phyloP scores from a whole-genome alignment of 805 yeast genomes.

The Lipomyces chichibuensis region DNA sequence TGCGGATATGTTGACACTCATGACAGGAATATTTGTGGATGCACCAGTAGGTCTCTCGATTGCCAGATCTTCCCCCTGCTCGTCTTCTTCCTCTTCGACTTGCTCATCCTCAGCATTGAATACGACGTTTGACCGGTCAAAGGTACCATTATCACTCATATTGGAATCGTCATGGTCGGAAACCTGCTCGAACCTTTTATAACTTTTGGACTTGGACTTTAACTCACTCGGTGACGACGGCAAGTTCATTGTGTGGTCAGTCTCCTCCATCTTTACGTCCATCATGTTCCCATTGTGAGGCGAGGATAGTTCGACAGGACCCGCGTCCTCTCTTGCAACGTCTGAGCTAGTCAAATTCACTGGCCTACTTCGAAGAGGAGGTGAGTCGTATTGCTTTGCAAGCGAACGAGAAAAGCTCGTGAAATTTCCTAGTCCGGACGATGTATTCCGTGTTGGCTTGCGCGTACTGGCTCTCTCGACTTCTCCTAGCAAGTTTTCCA shows the following conservation, averaged over 20 bases:
- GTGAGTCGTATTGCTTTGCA: background rate
- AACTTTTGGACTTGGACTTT: background rate
- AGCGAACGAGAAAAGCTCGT: constrained; percentile 4
- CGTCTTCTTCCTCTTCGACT: constrained; percentile 21
- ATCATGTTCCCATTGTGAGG: background rate
- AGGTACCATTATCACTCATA: constrained; percentile 6
- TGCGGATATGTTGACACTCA: constrained; percentile 25
- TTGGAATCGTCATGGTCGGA: constrained; percentile 15
- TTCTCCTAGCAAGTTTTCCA: constrained; percentile 73
- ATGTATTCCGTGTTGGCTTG: constrained; percentile 4
- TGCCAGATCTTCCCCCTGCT: constrained; percentile 30
- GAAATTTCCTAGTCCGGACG: constrained; percentile 10
- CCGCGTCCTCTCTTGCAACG: background rate
- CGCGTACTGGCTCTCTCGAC: constrained; percentile 43
- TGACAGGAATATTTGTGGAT: constrained; percentile 1
- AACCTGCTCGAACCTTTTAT: constrained; percentile 2
- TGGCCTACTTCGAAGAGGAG: background rate
- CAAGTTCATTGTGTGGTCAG: background rate
- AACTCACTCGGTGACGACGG: constrained; percentile 11
- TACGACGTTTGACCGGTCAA: background rate
- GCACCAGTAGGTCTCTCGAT: constrained; percentile 21
- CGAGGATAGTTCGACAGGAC: background rate
- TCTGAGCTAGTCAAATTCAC: background rate
- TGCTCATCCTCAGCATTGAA: background rate
- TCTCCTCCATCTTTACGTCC: background rate